Evolutionary conservation across 441 rosid species (phyloP), one percentile per base, ranked within the genome.

Genomic region (Eugenia klotzschiana): DNA sequence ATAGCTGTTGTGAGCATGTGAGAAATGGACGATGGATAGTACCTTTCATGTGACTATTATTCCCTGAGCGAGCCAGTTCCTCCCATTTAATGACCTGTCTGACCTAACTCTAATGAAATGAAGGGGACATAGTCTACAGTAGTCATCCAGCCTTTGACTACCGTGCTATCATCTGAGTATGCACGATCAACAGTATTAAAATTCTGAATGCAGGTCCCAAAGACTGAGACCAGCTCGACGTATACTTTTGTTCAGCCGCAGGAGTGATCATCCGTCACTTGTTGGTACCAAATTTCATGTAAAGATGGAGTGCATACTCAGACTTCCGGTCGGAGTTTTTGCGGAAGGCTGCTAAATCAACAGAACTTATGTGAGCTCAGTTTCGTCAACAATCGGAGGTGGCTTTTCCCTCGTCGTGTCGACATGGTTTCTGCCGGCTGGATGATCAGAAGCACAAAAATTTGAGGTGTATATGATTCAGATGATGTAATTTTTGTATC

Each of bases 201-300:
- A 49, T 84, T 72, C 64, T 74, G 60, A 55, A 46, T 88, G 87
- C 91, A 96, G 98, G 95, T 93, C 60, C 93, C 94, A 8, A 96
- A 96, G 93, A 92, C 96, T 6, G 98, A 95, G 89, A 89, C 95
- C 52, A 92, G 98, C 88, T 94, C 98, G 46, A 91, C 96, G 8
- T 92, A 92, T 83, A 88, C 91, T 64, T 91, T 91, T 74, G 91
- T 91, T 86, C 93, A 87, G 73, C 96, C 91, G 58, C 95, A 90
- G 84, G 92, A 92, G 83, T 91, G 88, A 92, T 58, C 81, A 56
- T 79, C 20, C 74, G 74, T 50, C 15, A 29, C 40, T 20, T 77
- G 77, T 15, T 85, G 87, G 77, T 69, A 69, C 77, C 77, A 33
- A 33, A 69, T 69, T 64, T 64, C 22, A 25, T 69, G 77, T 37